Evolutionary conservation across 805 yeast species (phyloP).

Genomic region (Candida wancherniae): DNA sequence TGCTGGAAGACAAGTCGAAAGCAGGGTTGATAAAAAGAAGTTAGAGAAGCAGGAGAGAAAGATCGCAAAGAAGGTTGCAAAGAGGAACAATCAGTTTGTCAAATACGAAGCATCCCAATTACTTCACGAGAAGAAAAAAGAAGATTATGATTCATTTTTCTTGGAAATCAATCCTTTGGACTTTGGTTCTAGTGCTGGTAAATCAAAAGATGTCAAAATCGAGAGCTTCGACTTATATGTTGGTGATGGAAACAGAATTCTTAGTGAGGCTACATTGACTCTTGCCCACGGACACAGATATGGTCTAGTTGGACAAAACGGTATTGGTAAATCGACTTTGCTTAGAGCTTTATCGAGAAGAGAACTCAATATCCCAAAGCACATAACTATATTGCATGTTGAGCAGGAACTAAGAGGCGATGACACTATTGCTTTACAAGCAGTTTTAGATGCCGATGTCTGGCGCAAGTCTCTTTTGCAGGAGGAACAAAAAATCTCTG

Average conservation of each 20-base stretch:
- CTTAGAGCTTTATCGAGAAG: conserved; percentile 88
- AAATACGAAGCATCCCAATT: conserved; percentile 92
- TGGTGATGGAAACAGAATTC: conserved; percentile 91
- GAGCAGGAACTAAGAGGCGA: conserved; percentile 97
- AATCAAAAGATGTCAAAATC: conserved; percentile 92
- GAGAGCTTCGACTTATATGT: conserved; percentile 92
- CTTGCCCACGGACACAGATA: conserved; percentile 90
- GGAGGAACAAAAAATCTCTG: conserved; percentile 72
- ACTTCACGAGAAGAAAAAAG: conserved; percentile 56
- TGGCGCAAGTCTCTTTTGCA: conserved; percentile 88
- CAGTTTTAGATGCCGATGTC: conserved; percentile 98
- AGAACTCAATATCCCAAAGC: conserved; percentile 91
- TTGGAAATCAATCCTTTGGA: conserved; percentile 93
- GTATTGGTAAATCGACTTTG: conserved; percentile 98
- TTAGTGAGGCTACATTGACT: conserved; percentile 81
- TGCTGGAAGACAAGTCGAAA: conserved; percentile 85
- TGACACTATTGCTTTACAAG: conserved; percentile 83
- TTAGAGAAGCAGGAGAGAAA: conserved; percentile 96
- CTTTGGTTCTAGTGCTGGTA: conserved; percentile 77
- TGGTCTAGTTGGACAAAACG: conserved; percentile 97
- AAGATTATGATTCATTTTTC: conserved; percentile 92
- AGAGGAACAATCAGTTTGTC: conserved; percentile 77
- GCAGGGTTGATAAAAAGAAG: conserved; percentile 93
- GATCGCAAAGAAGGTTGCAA: conserved; percentile 95
- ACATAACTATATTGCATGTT: conserved; percentile 91